Conservation (phyloP, 2,329 filamentous ascomycete genomes). For the Colletotrichum zoysiae region DNA sequence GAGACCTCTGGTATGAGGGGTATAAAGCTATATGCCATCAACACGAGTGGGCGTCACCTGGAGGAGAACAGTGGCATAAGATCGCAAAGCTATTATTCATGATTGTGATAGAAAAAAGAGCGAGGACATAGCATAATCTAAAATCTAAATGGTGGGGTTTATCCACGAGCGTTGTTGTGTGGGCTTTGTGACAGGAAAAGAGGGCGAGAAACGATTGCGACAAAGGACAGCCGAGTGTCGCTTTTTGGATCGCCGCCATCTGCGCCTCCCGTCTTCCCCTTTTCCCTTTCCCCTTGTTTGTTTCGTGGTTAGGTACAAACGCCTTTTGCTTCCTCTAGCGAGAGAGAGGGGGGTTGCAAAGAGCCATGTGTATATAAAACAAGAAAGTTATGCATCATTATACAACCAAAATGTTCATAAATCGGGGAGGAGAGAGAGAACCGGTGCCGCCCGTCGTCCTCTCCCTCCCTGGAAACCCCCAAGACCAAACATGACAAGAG, state of each 20-base stretch:
- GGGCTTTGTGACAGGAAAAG: background rate
- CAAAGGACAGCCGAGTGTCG: background rate
- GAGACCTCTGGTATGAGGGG: too few relatives aligned
- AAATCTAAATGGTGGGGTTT: constrained; percentile 11
- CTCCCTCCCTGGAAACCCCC: constrained; percentile 21
- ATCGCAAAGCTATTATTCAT: constrained; percentile 21
- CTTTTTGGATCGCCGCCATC: background rate
- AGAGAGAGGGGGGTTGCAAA: constrained; percentile 41
- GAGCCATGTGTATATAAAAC: constrained; percentile 38
- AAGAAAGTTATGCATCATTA: constrained; percentile 39
- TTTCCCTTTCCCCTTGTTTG: background rate
- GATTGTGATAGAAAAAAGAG: constrained; percentile 15
- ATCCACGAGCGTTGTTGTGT: constrained; percentile 1
- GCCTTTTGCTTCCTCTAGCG: background rate
- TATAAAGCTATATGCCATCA: too few relatives aligned
- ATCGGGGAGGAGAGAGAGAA: constrained; percentile 27
- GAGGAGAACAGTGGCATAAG: background rate
- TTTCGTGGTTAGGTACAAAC: constrained; percentile 10
- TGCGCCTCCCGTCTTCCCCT: background rate
- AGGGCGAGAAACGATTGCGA: background rate
- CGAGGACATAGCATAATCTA: constrained; percentile 19
- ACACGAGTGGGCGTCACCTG: background rate
- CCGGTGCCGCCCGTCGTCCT: constrained; percentile 11
- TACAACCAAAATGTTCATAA: constrained; percentile 40
- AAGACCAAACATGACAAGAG: constrained; percentile 38